These are phyloP conservation scores for Ceratocystis ficicola DNA, from an alignment of 2,329 filamentous ascomycete genomes.

Conservation along the genomic window DNA sequence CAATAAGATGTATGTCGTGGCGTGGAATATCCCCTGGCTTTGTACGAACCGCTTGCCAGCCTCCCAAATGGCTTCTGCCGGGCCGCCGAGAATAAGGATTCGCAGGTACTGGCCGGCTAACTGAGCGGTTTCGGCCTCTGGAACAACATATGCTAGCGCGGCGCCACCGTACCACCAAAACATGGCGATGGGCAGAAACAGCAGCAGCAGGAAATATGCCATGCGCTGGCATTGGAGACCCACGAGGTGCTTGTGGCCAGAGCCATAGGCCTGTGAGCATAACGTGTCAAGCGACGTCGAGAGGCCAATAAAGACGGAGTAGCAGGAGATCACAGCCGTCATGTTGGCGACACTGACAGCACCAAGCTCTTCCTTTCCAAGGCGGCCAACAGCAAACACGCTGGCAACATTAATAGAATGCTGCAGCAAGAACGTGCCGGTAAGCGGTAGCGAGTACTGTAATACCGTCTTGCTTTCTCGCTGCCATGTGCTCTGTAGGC, in stretches of 20 bases:
- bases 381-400: slow-evolving; percentile 64
- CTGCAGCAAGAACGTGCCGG: slow-evolving; percentile 65
- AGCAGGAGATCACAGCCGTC: slow-evolving; percentile 68
- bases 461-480: slow-evolving; percentile 73
- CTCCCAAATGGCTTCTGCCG: slow-evolving; percentile 67
- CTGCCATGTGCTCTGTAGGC: slow-evolving; percentile 82
- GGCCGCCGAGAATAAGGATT: slow-evolving; percentile 59
- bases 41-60: slow-evolving; percentile 69
- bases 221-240: slow-evolving; percentile 72
- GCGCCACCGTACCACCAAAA: slow-evolving; percentile 58
- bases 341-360: slow-evolving; percentile 47
- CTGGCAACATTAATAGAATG: slow-evolving; percentile 75
- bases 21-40: slow-evolving; percentile 68
- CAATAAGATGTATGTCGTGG: slow-evolving; percentile 64
- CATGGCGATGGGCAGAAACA: slow-evolving; percentile 59
- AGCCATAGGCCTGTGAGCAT: slow-evolving; percentile 87
- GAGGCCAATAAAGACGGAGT: slow-evolving; percentile 69
- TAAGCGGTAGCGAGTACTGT: slow-evolving; percentile 57
- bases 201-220: slow-evolving; percentile 60
- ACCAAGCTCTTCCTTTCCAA: slow-evolving; percentile 51
- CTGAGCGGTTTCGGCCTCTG: slow-evolving; percentile 46
- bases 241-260: slow-evolving; percentile 77
- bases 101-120: slow-evolving; percentile 62
- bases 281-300: slow-evolving; percentile 85
- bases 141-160: slow-evolving; percentile 43